A percentile compares a stretch with the other conserved stretches of the same genome.
phyloP scores from a whole-genome alignment of 116 monocot genomes.

The Dioscorea cayenensis region DNA sequence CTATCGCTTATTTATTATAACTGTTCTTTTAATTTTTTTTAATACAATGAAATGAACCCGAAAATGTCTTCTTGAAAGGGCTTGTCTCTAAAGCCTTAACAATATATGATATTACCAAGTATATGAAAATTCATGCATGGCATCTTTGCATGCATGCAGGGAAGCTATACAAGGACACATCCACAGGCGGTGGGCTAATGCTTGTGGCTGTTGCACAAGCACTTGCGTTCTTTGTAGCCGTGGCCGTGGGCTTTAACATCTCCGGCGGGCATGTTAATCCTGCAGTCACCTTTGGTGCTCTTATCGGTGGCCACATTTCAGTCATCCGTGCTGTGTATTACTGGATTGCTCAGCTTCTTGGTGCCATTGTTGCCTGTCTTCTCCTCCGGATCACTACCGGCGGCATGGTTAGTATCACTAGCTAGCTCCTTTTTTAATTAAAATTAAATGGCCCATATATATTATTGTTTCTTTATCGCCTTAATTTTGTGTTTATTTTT shows the following conservation, averaged over 20 bases:
- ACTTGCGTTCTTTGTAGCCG: conserved; percentile 40
- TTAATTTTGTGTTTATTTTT: too few relatives aligned
- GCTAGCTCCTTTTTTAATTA: conserved; percentile 1
- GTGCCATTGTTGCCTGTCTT: conserved; percentile 49
- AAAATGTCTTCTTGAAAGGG: too few relatives aligned
- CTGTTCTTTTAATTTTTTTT: too few relatives aligned
- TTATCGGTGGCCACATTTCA: conserved; percentile 58
- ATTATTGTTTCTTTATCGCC: too few relatives aligned
- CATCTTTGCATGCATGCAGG: conserved; percentile 15
- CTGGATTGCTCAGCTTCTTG: conserved; percentile 73
- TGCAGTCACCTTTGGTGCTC: conserved; percentile 65
- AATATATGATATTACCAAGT: not conserved
- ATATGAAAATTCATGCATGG: not conserved
- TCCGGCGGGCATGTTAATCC: conserved; percentile 83
- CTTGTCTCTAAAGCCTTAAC: too few relatives aligned
- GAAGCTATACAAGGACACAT: conserved; percentile 31
- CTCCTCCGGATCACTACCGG: conserved; percentile 59
- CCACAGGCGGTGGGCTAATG: conserved; percentile 38
- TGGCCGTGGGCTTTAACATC: conserved; percentile 40
- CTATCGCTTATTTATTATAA: too few relatives aligned
- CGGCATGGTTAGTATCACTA: conserved; percentile 29
- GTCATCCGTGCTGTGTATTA: conserved; percentile 45
- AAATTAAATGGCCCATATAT: not conserved
- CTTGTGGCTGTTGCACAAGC: conserved; percentile 58
- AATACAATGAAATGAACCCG: too few relatives aligned